A percentile compares a stretch with the other conserved stretches of the same genome.
Evolutionary conservation across 2,329 filamentous ascomycete species (phyloP).

Genomic region (Neophaeococcomyces mojaviensis): DNA sequence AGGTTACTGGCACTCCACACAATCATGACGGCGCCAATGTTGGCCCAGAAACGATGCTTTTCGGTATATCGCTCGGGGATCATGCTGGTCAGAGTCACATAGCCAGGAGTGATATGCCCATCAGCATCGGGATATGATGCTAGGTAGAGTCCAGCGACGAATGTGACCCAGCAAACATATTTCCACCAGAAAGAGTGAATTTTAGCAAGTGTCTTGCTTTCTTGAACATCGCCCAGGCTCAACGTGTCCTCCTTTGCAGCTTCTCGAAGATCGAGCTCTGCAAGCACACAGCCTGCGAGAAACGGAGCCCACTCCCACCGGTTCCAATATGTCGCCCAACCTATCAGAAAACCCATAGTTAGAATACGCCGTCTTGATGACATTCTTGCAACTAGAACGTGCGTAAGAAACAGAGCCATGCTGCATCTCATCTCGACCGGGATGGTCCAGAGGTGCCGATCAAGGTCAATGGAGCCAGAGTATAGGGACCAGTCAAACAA

Average conservation of each 20-base stretch:
- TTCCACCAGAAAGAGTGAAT: background rate
- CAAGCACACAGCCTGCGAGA: constrained; percentile 33
- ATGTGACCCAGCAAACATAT: constrained; percentile 30
- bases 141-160: constrained; percentile 35
- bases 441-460: constrained; percentile 9
- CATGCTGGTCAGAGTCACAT: constrained; percentile 31
- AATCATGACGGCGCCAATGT: constrained; percentile 35
- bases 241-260: constrained; percentile 25
- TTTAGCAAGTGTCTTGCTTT: background rate
- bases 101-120: constrained; percentile 36
- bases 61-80: constrained; percentile 36
- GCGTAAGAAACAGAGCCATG: constrained; percentile 5
- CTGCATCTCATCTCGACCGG: constrained; percentile 9
- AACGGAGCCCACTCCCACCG: constrained; percentile 39
- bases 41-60: constrained; percentile 39
- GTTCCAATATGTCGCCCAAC: constrained; percentile 26
- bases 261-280: constrained; percentile 33
- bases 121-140: constrained; percentile 33
- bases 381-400: constrained; percentile 6
- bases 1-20: constrained; percentile 37
- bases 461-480: constrained; percentile 17
- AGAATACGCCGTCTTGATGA: constrained; percentile 1
- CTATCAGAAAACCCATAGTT: background rate
- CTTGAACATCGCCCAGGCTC: background rate
- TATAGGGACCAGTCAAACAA: constrained; percentile 21